These are phyloP conservation scores for Escallonia herrerae DNA, from an alignment of 129 eudicot genomes.

Conservation along the genomic window DNA sequence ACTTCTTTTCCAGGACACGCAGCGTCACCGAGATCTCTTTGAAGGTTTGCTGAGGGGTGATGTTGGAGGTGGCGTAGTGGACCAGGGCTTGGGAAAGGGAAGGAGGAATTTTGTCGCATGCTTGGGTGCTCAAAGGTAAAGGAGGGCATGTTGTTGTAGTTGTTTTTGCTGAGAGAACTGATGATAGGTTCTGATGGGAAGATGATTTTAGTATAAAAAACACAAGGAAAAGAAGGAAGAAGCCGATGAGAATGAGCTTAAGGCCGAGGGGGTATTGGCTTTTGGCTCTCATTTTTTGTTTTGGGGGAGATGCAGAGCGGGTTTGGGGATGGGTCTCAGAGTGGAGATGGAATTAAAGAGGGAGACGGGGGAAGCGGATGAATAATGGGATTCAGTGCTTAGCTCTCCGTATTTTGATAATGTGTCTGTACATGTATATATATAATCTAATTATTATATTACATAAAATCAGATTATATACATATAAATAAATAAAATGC, in stretches of 20 bases:
- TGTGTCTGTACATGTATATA: too few relatives aligned
- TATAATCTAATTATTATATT: too few relatives aligned
- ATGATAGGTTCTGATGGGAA: slow-evolving; percentile 22
- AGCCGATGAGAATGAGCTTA: slow-evolving; percentile 44
- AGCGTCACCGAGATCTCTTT: slow-evolving; percentile 62
- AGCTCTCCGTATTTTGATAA: too few relatives aligned
- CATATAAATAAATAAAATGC: too few relatives aligned
- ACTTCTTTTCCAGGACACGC: slow-evolving; percentile 48
- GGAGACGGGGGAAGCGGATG: too few relatives aligned
- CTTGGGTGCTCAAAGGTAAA: background rate
- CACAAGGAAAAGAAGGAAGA: slow-evolving; percentile 44
- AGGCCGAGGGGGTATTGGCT: slow-evolving; percentile 43
- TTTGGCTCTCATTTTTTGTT: slow-evolving; percentile 60
- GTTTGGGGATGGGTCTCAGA: too few relatives aligned
- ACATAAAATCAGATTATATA: too few relatives aligned
- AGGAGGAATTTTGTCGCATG: slow-evolving; percentile 71
- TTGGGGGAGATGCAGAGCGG: too few relatives aligned
- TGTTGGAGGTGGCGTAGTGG: slow-evolving; percentile 82
- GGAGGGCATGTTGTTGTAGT: slow-evolving; percentile 31
- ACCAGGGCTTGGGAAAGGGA: slow-evolving; percentile 58
- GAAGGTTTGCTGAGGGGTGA: slow-evolving; percentile 91
- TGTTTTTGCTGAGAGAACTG: background rate
- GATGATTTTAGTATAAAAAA: slow-evolving; percentile 58
- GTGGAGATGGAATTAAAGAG: too few relatives aligned
- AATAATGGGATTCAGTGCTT: too few relatives aligned